Conservation (phyloP, 331 rosid genomes). For the Acacia pycnantha region DNA sequence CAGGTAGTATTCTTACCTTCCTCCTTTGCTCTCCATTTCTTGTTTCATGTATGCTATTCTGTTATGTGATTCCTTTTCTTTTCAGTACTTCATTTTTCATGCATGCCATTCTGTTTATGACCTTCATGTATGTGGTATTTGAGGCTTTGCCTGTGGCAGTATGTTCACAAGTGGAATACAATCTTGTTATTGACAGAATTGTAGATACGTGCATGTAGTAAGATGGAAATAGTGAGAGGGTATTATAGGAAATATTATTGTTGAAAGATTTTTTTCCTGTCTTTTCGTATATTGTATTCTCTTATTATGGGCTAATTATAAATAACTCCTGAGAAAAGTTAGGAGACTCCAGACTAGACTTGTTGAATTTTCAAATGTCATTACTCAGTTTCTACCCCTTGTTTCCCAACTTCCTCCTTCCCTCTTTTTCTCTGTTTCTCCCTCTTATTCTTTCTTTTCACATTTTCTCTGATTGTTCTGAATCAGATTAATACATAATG, state of each 20-base stretch:
- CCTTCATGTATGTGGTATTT: slow-evolving; percentile 4
- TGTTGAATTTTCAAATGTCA: not conserved
- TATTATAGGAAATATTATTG: not conserved
- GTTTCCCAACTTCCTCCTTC: not conserved
- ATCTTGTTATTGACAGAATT: not conserved
- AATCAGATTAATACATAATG: not conserved
- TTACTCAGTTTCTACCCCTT: not conserved
- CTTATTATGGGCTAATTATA: not conserved
- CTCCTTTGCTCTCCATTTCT: not conserved
- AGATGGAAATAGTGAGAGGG: not conserved
- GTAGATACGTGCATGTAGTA: slow-evolving; percentile 6
- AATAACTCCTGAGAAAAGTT: not conserved
- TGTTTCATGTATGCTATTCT: slow-evolving; percentile 9
- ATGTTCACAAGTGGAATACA: not conserved
- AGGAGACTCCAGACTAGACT: not conserved
- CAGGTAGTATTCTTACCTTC: slow-evolving; percentile 52
- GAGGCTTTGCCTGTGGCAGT: not conserved
- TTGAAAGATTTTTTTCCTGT: not conserved
- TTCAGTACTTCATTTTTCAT: too few relatives aligned
- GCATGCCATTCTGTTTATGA: not conserved
- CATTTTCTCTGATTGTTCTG: not conserved
- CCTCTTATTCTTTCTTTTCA: not conserved
- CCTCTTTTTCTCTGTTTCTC: not conserved
- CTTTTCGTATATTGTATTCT: not conserved
- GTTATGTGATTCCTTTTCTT: too few relatives aligned